Evolutionary conservation across 257 asterid species (phyloP).

Genomic region (Leonotis leonurus): DNA sequence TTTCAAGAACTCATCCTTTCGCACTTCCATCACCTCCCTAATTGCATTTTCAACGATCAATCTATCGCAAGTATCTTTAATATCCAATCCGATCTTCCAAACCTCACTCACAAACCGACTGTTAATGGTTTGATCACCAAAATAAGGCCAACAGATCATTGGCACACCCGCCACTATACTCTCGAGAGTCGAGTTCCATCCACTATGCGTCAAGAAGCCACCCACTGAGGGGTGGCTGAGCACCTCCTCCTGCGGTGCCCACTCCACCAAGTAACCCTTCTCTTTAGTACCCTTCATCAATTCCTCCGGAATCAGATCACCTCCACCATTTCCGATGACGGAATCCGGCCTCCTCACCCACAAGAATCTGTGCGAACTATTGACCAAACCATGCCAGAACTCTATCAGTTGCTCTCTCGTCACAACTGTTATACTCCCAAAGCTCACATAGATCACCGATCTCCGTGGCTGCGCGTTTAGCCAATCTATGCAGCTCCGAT

Average conservation of each 20-base stretch:
- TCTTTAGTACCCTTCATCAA: slow-evolving; percentile 20
- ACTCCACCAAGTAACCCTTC: slow-evolving; percentile 31
- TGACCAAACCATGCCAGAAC: slow-evolving; percentile 56
- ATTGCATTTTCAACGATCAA: slow-evolving; percentile 13
- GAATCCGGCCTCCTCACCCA: slow-evolving; percentile 34
- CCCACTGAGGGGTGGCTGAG: slow-evolving; percentile 26
- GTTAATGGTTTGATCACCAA: slow-evolving; percentile 18
- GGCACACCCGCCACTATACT: background rate
- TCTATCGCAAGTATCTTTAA: slow-evolving; percentile 29
- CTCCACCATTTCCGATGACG: background rate
- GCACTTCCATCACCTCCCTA: slow-evolving; percentile 24
- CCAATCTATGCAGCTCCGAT: slow-evolving; percentile 46
- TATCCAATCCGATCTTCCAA: slow-evolving; percentile 34
- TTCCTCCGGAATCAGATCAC: slow-evolving; percentile 14
- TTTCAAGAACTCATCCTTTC: slow-evolving; percentile 21
- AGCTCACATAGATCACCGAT: slow-evolving; percentile 53
- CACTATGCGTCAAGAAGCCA: slow-evolving; percentile 34
- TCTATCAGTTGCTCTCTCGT: slow-evolving; percentile 35
- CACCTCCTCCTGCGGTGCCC: slow-evolving; percentile 45
- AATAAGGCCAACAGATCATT: background rate
- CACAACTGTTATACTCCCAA: slow-evolving; percentile 41
- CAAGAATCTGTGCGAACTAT: slow-evolving; percentile 46
- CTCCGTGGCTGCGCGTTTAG: slow-evolving; percentile 36
- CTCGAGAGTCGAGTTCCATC: slow-evolving; percentile 39
- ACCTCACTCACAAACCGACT: slow-evolving; percentile 32